Evolutionary conservation across 169 alveolate species (phyloP).

Genomic region (Plasmodium gonderi): DNA sequence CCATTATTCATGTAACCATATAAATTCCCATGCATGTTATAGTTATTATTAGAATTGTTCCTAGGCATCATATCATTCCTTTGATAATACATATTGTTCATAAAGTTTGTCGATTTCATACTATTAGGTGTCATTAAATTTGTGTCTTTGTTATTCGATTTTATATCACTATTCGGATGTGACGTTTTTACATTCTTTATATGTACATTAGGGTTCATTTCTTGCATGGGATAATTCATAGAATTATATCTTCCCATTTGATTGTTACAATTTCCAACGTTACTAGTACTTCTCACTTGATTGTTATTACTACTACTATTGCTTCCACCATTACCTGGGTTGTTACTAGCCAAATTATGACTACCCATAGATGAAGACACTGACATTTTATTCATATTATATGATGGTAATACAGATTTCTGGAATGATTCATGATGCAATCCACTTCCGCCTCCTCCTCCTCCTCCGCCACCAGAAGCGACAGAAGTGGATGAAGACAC

Average conservation of each 20-base stretch:
- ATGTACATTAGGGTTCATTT: slow-evolving; percentile 25
- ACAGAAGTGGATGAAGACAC: not conserved
- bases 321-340: not conserved
- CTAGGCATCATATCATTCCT: slow-evolving; percentile 51
- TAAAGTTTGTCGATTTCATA: slow-evolving; percentile 11
- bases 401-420: slow-evolving; percentile 26
- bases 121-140: slow-evolving; percentile 11
- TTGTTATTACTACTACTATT: not conserved
- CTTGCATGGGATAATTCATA: slow-evolving; percentile 47
- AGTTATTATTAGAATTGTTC: slow-evolving; percentile 18
- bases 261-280: not conserved
- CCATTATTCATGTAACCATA: slow-evolving; percentile 58
- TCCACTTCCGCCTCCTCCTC: slow-evolving; percentile 1
- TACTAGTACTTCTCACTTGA: slow-evolving; percentile 25
- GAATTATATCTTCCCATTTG: slow-evolving; percentile 32
- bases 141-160: slow-evolving; percentile 10
- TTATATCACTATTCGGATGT: slow-evolving; percentile 17
- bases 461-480: slow-evolving; percentile 3
- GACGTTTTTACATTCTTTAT: slow-evolving; percentile 4
- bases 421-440: slow-evolving; percentile 40
- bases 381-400: slow-evolving; percentile 20
- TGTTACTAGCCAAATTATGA: not conserved
- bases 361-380: not conserved
- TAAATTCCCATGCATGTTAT: slow-evolving; percentile 55
- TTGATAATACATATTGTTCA: slow-evolving; percentile 32